A percentile compares a stretch with the other conserved stretches of the same genome.
Conservation (phyloP, 495 filamentous ascomycete genomes). For the Penicillium steckii region DNA sequence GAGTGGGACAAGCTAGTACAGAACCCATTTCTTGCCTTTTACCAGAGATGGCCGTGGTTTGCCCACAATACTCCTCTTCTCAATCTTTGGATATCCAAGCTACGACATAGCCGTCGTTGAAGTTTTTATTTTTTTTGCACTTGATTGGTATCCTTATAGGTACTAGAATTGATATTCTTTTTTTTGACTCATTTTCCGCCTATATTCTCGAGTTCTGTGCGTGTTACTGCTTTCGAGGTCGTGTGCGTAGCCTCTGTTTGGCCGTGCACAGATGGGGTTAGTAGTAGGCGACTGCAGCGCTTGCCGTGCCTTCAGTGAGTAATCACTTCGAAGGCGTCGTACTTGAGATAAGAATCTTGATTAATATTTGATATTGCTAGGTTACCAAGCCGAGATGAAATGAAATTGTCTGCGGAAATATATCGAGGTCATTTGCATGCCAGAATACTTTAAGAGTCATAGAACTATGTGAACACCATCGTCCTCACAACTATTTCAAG, state of each 20-base stretch:
- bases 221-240: not conserved
- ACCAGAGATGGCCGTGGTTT: constrained; percentile 66
- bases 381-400: no score
- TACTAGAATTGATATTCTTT: not conserved
- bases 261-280: not conserved
- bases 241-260: not conserved
- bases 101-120: constrained; percentile 41
- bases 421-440: no score
- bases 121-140: constrained; percentile 27
- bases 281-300: no score
- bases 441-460: no score
- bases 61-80: constrained; percentile 55
- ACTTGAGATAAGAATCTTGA: no score
- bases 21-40: constrained; percentile 71
- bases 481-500: no score
- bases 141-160: not conserved
- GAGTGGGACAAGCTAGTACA: constrained; percentile 54
- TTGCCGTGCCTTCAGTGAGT: no score
- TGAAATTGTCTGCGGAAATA: no score
- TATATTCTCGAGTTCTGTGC: not conserved
- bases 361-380: no score
- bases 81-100: constrained; percentile 58
- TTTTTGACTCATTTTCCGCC: not conserved
- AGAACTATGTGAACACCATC: no score
- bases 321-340: no score